Percentiles rank a stretch among this genome's conserved stretches.
Conservation (phyloP, 768 basidiomycete species). For the Pleurotus djamor region DNA sequence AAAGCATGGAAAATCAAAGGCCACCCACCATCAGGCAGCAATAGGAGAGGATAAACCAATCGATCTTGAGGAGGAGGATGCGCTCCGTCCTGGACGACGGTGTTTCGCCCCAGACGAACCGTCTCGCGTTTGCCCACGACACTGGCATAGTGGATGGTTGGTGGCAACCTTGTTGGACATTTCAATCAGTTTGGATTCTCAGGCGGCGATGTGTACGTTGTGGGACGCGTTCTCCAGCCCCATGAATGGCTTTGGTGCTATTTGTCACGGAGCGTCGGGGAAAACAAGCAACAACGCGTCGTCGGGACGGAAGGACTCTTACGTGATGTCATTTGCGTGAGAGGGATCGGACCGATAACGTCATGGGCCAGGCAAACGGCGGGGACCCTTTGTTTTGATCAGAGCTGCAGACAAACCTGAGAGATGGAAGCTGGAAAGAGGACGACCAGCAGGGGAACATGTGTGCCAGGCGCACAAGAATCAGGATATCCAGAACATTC, state of each 20-base stretch:
- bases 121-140: conserved; percentile 3
- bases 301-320: background rate
- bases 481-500: background rate
- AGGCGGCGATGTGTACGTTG: background rate
- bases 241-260: background rate
- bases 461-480: background rate
- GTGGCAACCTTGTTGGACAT: background rate
- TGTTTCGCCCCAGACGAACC: conserved; percentile 16
- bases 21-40: conserved; percentile 62
- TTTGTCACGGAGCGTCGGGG: background rate
- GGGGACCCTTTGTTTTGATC: background rate
- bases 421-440: background rate
- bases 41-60: conserved; percentile 70
- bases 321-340: conserved; percentile 13
- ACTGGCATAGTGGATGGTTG: background rate
- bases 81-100: conserved; percentile 42
- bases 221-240: background rate
- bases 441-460: conserved; percentile 1
- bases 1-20: conserved; percentile 9
- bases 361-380: background rate
- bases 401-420: background rate
- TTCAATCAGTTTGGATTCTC: background rate
- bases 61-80: conserved; percentile 54
- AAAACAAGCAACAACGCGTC: background rate
- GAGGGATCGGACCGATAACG: conserved; percentile 12